These are phyloP conservation scores for Botrytis squamosa DNA, from an alignment of 2,329 filamentous ascomycete genomes.

Conservation along the genomic window DNA sequence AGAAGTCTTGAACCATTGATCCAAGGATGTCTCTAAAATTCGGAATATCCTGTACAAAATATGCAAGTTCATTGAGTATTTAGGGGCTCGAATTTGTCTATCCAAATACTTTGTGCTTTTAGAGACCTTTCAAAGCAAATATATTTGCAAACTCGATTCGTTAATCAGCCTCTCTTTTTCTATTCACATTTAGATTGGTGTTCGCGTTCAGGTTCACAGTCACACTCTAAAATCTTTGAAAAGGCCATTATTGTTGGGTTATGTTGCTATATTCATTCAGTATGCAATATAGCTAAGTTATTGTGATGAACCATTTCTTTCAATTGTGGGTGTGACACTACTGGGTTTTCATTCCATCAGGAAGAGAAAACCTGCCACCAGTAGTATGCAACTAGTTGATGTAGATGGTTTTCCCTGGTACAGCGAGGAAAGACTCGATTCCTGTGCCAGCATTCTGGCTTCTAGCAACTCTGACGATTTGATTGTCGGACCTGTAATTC, in stretches of 20 bases:
- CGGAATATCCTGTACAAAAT: neutral
- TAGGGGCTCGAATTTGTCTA: neutral
- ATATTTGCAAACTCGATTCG: neutral
- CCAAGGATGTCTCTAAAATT: neutral
- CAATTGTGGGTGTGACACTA: neutral
- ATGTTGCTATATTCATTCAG: neutral
- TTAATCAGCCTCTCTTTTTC: neutral
- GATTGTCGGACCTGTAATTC: neutral
- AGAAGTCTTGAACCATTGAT: neutral
- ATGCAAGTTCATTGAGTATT: neutral
- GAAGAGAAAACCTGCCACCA: neutral
- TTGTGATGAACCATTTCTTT: neutral
- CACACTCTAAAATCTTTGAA: neutral
- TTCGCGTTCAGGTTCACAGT: neutral
- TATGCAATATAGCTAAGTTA: neutral
- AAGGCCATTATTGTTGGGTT: neutral
- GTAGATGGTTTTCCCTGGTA: neutral
- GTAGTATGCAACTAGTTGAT: constrained; percentile 1
- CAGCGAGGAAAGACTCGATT: constrained; percentile 11
- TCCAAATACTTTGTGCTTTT: neutral
- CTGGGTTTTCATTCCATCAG: neutral
- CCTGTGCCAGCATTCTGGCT: neutral
- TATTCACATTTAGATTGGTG: neutral
- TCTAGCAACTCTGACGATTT: constrained; percentile 8
- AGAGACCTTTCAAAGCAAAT: neutral